Base-by-base conservation (phyloP, 441 rosid species). In the Macaranga tanarius region DNA sequence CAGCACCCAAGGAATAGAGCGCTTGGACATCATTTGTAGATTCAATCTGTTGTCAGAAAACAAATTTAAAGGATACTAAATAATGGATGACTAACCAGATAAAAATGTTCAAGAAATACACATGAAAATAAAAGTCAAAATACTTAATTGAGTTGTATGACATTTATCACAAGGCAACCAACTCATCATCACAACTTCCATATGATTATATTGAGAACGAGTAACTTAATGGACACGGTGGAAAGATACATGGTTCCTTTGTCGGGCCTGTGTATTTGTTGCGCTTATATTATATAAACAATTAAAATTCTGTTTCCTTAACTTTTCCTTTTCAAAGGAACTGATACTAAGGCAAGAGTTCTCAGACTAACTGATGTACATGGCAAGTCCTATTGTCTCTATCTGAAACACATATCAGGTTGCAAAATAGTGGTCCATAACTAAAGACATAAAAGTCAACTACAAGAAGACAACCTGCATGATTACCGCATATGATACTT, bases 1-100 rank as follows among this genome's bases (percentile, higher is more conserved):
- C 97, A 58, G 93, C 98, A 76, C 85, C 83, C 67, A 88, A 66
- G 57, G 88, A 73, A 82, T 86, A 88, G 68, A 95, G 81, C 67
- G 82, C 80, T 76, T 83, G 68, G 64, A 90, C 89, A 80, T 84
- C 84, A 70, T 88, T 88, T 50, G 25, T 77, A 75, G 90, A 83
- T 81, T 90, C 98, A 77, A 79, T 79, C 98, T 90, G 88, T 85
- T 31, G 31, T 61, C 68, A 17, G 52, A 28, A 38, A 71, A 62
- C 58, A 48, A 73, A 52, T 71, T 55, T 38, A 47, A 26, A 40
- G 40, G 45, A 75, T 10, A 13, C 28, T 50, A 17, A 71, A 67
- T 28, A 54, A 2, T 8, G n/a, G 48, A 42, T 22, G 25, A 12
- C 64, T 62, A n/a, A 62, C 13, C 12, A 12, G 70, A 62, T 19